phyloP scores from a whole-genome alignment of 306 rosid genomes.

The Citrullus colocynthis region DNA sequence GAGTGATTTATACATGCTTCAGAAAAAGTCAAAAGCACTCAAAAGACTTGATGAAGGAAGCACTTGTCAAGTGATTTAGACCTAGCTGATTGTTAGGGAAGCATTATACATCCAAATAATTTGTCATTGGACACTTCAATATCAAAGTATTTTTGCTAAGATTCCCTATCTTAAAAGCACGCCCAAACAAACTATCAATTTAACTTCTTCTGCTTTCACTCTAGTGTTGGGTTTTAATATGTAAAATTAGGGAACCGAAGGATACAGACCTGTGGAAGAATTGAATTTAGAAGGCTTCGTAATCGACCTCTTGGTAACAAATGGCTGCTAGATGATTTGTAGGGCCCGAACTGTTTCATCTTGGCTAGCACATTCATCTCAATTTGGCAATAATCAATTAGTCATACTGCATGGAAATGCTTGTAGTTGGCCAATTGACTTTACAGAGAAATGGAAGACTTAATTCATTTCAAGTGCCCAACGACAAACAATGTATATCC shows the following conservation, averaged over 20 bases:
- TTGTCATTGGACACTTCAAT: neutral
- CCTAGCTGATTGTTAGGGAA: neutral
- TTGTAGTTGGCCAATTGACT: no score
- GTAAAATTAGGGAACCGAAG: neutral
- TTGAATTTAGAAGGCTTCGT: neutral
- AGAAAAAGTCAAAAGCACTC: neutral
- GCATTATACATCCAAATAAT: neutral
- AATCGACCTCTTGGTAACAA: neutral
- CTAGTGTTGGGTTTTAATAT: neutral
- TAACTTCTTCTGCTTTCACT: neutral
- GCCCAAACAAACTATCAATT: neutral
- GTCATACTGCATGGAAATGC: neutral
- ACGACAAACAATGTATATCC: no score
- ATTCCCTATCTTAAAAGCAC: neutral
- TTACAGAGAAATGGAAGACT: no score
- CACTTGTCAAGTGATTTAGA: neutral
- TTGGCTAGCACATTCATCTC: neutral
- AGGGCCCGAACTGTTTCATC: neutral
- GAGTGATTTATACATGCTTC: neutral
- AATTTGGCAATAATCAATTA: neutral
- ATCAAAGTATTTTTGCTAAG: neutral
- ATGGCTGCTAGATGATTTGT: neutral
- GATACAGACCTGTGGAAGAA: neutral
- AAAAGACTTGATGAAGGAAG: neutral
- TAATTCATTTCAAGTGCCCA: no score